phyloP scores from a whole-genome alignment of 2,329 filamentous ascomycete species.

The Aspergillus pseudonomiae region DNA sequence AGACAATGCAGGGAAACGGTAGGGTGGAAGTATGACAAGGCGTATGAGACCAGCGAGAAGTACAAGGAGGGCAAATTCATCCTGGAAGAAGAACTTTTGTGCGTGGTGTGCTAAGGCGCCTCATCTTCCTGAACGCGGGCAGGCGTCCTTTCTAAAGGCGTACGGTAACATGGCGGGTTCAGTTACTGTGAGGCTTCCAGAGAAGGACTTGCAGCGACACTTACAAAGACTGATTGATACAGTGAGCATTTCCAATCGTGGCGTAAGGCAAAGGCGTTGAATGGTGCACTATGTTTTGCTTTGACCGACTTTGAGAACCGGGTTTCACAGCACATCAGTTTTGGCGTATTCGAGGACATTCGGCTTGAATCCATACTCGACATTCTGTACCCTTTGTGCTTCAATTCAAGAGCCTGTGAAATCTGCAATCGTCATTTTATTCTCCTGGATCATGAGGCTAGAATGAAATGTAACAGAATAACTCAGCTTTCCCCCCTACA shows the following conservation, averaged over 20 bases:
- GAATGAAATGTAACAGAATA: slow-evolving; percentile 6
- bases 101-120: slow-evolving; percentile 64
- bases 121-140: background rate
- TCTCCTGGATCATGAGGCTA: slow-evolving; percentile 5
- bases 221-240: slow-evolving; percentile 19
- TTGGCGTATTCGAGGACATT: background rate
- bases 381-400: background rate
- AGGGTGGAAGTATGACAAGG: slow-evolving; percentile 99
- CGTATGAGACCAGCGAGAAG: slow-evolving; percentile 87
- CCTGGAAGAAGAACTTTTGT: slow-evolving; percentile 86
- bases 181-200: slow-evolving; percentile 11
- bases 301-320: slow-evolving; percentile 9
- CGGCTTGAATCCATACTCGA: background rate
- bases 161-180: slow-evolving; percentile 1
- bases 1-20: slow-evolving; percentile 89
- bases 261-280: slow-evolving; percentile 25
- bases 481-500: background rate
- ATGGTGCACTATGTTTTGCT: slow-evolving; percentile 12
- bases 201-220: slow-evolving; percentile 10
- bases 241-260: slow-evolving; percentile 22
- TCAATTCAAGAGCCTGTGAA: background rate
- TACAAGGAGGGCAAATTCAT: slow-evolving; percentile 99
- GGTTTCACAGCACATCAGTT: slow-evolving; percentile 4
- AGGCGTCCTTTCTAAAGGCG: background rate
- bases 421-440: background rate